These are phyloP conservation scores for Helicostylum pulchrum DNA, from an alignment of 192 early-diverging fungal genomes.

Conservation along the genomic window DNA sequence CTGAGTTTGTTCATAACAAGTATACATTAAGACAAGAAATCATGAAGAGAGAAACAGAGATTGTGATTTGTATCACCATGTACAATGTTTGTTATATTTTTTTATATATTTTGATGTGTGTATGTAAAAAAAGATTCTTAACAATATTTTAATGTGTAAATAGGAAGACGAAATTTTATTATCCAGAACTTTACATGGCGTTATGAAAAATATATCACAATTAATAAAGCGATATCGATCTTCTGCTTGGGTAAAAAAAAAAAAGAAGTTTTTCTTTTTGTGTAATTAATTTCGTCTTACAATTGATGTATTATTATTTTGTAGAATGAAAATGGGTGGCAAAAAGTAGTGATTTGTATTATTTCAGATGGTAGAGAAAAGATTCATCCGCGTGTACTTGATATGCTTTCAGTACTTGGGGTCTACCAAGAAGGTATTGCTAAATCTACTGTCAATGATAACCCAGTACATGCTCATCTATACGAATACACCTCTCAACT, in stretches of 20 bases:
- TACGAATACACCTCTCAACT: constrained; percentile 78
- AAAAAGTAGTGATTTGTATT: constrained; percentile 82
- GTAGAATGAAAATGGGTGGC: constrained; percentile 66
- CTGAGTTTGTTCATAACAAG: constrained; percentile 70
- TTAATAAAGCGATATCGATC: constrained; percentile 77
- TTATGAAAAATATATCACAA: constrained; percentile 90
- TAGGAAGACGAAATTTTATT: constrained; percentile 90
- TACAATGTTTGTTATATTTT: constrained; percentile 50
- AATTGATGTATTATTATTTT: neutral
- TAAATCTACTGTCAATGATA: constrained; percentile 60
- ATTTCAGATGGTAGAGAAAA: constrained; percentile 81
- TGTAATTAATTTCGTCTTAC: neutral
- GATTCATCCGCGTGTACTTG: constrained; percentile 65
- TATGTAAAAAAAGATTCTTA: neutral
- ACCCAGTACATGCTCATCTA: constrained; percentile 65
- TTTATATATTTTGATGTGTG: neutral
- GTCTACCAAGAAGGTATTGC: constrained; percentile 78
- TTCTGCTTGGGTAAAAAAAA: constrained; percentile 69
- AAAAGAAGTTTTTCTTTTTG: neutral
- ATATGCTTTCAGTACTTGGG: constrained; percentile 74
- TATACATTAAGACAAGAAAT: constrained; percentile 79
- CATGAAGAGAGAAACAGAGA: constrained; percentile 64
- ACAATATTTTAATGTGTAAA: neutral
- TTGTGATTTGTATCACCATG: constrained; percentile 84
- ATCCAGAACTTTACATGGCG: constrained; percentile 80